Base-by-base conservation (phyloP, 2,329 filamentous ascomycete genomes). In the Fusarium sp. region DNA sequence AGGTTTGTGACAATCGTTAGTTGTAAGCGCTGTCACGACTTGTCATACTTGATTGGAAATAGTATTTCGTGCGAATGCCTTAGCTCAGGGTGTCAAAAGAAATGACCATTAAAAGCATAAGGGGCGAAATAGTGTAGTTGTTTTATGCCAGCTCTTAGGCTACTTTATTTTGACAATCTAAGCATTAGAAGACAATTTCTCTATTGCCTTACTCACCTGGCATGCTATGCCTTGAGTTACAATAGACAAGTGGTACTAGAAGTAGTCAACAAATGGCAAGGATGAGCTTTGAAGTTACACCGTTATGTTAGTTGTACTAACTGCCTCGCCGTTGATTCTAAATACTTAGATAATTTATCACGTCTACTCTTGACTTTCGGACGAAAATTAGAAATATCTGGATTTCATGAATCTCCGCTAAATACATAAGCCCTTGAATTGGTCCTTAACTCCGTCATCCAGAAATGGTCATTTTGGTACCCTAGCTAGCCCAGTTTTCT, bases 371-470 rank as follows among this genome's bases (percentile, higher is more conserved):
- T 47, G 11, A 45, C 25, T 27, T 27, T 27, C 13, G 16, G 27
- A 40, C 18, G 25, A 46, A 21, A 57, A 48, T 61, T 37, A 34
- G 16, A 64, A 43, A 51, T 20, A 47, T 41, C 37, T 46, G 25
- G 28, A 59, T 59, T 41, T 27, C 32, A 28, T 48, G 28, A 37
- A 41, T 55, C 40, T 50, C 48, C 63, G 49, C 43, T 40, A 49
- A 71, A 57, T 42, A 66, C 40, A 47, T 42, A 32, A 43, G 48
- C 27, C 40, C 49, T 45, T 58, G 34, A 68, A 40, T 55, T 40
- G 54, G 54, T 48, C 56, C 56, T 34, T 40, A 48, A 72, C 66
- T 66, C 69, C 62, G 25, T 28, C 40, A 45, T 63, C 42, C 28
- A 55, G 42, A 6, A 42, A 66, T 55, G 30, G 43, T 18, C 27